phyloP scores from a whole-genome alignment of 495 filamentous ascomycete genomes.

The Elasticomyces elasticus region DNA sequence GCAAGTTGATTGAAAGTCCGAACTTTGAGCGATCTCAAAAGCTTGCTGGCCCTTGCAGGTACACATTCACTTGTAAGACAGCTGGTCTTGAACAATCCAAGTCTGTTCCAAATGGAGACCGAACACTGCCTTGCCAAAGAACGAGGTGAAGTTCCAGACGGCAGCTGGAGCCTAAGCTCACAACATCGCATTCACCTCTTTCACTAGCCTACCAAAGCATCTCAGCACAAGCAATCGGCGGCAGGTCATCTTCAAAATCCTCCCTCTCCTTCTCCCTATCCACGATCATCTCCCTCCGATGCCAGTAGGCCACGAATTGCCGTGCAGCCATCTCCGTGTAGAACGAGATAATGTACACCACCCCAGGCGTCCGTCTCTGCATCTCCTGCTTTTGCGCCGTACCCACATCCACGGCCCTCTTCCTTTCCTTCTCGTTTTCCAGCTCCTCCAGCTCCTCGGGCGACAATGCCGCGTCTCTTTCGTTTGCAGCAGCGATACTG shows the following conservation, averaged over 20 bases:
- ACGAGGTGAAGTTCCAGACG: too few species aligned
- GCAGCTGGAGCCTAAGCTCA: too few species aligned
- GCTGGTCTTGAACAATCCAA: too few species aligned
- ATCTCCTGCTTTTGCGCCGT: neutral
- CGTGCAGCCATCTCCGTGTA: conserved; percentile 23
- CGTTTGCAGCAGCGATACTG: neutral
- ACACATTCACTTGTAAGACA: too few species aligned
- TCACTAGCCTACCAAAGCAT: conserved; percentile 19
- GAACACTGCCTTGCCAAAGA: too few species aligned
- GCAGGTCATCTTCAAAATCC: conserved; percentile 8
- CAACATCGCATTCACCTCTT: neutral
- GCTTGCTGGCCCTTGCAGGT: too few species aligned
- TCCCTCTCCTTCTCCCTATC: neutral
- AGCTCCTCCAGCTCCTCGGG: neutral
- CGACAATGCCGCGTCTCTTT: too few species aligned
- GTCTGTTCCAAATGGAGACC: too few species aligned
- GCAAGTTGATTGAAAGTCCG: too few species aligned
- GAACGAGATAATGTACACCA: conserved; percentile 27
- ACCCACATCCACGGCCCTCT: neutral
- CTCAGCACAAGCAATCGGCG: conserved; percentile 15
- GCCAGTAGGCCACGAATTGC: conserved; percentile 28
- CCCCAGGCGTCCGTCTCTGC: conserved; percentile 1
- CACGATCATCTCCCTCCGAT: conserved; percentile 18
- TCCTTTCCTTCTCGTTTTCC: neutral
- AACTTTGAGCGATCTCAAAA: too few species aligned